A percentile compares a stretch with the other conserved stretches of the same genome.
Evolutionary conservation across 768 basidiomycete genomes (phyloP).

Genomic region (Suillus subaureus): DNA sequence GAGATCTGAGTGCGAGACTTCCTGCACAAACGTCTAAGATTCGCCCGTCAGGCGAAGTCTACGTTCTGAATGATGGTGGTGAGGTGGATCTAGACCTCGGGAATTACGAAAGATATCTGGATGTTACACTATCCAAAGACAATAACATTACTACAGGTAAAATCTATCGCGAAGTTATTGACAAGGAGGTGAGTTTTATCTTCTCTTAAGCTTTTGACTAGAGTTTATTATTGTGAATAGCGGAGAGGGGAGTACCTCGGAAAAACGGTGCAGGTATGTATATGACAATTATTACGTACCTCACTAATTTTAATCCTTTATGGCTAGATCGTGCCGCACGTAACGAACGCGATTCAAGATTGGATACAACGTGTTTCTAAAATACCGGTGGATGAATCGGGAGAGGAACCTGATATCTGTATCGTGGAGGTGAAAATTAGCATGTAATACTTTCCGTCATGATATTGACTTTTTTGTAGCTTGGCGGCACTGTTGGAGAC

Average conservation of each 20-base stretch:
- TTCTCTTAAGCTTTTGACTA: constrained; percentile 7
- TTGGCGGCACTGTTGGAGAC: constrained; percentile 97
- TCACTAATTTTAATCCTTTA: constrained; percentile 12
- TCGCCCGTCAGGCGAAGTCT: constrained; percentile 80
- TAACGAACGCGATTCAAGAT: constrained; percentile 97
- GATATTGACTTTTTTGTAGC: constrained; percentile 45
- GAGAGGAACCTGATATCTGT: constrained; percentile 92
- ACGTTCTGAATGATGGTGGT: constrained; percentile 96
- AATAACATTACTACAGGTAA: constrained; percentile 99
- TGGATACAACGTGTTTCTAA: constrained; percentile 97
- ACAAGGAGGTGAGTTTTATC: constrained; percentile 76
- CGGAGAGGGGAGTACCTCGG: constrained; percentile 89
- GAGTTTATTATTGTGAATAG: constrained; percentile 38
- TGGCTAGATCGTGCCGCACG: constrained; percentile 86
- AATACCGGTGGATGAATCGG: constrained; percentile 93
- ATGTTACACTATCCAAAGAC: constrained; percentile 90
- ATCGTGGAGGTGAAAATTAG: constrained; percentile 82
- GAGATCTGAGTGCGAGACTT: constrained; percentile 32
- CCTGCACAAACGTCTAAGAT: constrained; percentile 21
- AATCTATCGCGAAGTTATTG: constrained; percentile 95
- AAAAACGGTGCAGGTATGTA: constrained; percentile 88
- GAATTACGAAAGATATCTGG: constrained; percentile 97
- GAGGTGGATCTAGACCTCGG: constrained; percentile 98
- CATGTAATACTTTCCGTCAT: neutral
- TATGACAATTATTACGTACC: neutral